phyloP scores from a whole-genome alignment of 805 yeast species.

The Saccharomycopsis fibuligera region DNA sequence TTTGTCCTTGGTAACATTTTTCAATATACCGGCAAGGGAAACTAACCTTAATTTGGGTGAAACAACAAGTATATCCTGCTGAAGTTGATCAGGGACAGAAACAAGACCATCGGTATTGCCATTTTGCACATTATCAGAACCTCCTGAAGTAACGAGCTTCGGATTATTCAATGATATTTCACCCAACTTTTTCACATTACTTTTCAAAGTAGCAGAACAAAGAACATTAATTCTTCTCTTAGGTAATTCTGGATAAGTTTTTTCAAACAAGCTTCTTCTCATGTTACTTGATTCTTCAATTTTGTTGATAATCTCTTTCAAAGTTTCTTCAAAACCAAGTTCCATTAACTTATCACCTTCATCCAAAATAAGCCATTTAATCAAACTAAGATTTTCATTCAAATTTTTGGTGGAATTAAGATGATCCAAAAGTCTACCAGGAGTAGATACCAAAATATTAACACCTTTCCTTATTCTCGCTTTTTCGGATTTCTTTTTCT shows the following conservation, averaged over 20 bases:
- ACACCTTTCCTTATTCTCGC: slow-evolving; percentile 94
- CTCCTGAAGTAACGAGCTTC: slow-evolving; percentile 48
- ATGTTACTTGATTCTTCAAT: slow-evolving; percentile 30
- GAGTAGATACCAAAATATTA: slow-evolving; percentile 93
- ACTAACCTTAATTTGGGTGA: slow-evolving; percentile 92
- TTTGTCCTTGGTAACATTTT: slow-evolving; percentile 35
- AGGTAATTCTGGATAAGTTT: slow-evolving; percentile 55
- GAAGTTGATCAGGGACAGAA: slow-evolving; percentile 84
- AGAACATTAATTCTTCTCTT: slow-evolving; percentile 64
- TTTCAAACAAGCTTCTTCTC: slow-evolving; percentile 23
- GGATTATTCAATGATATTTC: slow-evolving; percentile 70
- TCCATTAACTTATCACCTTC: slow-evolving; percentile 97
- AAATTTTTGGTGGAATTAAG: slow-evolving; percentile 80
- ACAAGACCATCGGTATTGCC: slow-evolving; percentile 26
- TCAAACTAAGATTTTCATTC: slow-evolving; percentile 51
- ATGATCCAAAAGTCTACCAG: slow-evolving; percentile 94
- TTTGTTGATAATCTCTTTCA: slow-evolving; percentile 27
- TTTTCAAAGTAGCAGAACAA: slow-evolving; percentile 92
- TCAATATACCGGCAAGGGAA: slow-evolving; percentile 62
- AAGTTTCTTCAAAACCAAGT: slow-evolving; percentile 92
- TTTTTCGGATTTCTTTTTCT: slow-evolving; percentile 93
- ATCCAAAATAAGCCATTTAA: slow-evolving; percentile 86
- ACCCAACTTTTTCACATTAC: slow-evolving; percentile 73
- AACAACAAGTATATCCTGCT: slow-evolving; percentile 73
- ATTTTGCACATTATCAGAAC: slow-evolving; percentile 21